Base-by-base conservation (phyloP, 768 basidiomycete genomes). In the Tylopilus sp. region DNA sequence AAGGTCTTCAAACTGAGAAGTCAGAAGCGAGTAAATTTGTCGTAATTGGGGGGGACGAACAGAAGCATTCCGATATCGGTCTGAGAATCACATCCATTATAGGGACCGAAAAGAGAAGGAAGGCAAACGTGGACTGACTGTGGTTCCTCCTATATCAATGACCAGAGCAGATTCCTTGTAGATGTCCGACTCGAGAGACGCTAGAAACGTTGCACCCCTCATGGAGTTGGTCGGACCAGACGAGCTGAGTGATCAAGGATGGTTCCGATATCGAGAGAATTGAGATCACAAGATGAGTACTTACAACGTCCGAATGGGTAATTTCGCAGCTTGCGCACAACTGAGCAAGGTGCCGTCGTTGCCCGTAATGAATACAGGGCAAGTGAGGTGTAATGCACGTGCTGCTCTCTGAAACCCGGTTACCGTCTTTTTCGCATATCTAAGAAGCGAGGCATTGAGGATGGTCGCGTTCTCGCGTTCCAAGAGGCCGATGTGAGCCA, bases 391-490 rank as follows among this genome's bases (percentile, higher is more conserved):
- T 6, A 85, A 71, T 6, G 71, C 67, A 47, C 66, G 68, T 54
- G 79, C 76, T 2, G 82, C 81, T 1, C 65, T 67, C 56, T 78
- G 65, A 64, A 85, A 86, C 17, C 79, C 78, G 1, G 66, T 56
- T 36, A 85, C 77, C 1, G 82, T 83, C 43, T 70, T 71, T 46
- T 73, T 75, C 0, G 84, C 83, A 63, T 81, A 86, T 26, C 73
- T 66, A 31, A 82, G 72, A 57, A 86, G 76, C 3, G 83, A 79
- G 1, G 83, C 83, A 55, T 86, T 86, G 52, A 85, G 72, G 52
- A 86, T 85, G 12, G 81, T 67, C 0, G 85, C 85, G 50, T 86
- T 86, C 61, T 86, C 85, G 41, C 85, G 75, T 55, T 83, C 81
- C 17, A 85, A 66, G 46, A 85, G 71, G 28, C 81, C 81, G 21